A percentile compares a stretch with the other conserved stretches of the same genome.
phyloP scores from a whole-genome alignment of 2,329 filamentous ascomycete genomes.

The Myotisia sp. region DNA sequence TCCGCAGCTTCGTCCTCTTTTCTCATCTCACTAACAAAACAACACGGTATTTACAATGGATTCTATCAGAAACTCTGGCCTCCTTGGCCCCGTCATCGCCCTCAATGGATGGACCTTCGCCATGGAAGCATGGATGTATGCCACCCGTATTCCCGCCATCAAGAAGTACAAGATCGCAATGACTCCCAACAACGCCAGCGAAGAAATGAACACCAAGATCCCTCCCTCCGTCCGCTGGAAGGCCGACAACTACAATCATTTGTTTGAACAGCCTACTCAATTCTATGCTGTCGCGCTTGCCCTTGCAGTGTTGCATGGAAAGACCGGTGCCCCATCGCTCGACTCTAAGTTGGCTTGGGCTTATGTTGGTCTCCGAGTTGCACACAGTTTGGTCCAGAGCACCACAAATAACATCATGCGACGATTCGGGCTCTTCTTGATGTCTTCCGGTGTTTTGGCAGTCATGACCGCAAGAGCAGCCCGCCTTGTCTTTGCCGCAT shows the following conservation, averaged over 20 bases:
- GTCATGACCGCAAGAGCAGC: constrained; percentile 18
- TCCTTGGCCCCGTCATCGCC: constrained; percentile 20
- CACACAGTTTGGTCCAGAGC: constrained; percentile 29
- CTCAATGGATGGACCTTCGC: constrained; percentile 29
- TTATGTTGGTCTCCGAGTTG: constrained; percentile 28
- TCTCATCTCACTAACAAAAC: no score
- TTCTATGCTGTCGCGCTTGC: constrained; percentile 31
- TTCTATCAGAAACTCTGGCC: constrained; percentile 10
- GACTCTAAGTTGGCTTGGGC: constrained; percentile 28
- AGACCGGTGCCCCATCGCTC: constrained; percentile 10
- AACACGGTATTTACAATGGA: constrained; percentile 1
- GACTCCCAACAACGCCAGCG: constrained; percentile 11
- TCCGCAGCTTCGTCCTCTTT: no score
- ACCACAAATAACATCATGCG: constrained; percentile 24
- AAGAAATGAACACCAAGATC: constrained; percentile 17
- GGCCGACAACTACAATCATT: constrained; percentile 33
- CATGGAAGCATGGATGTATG: constrained; percentile 32
- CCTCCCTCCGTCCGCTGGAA: constrained; percentile 22
- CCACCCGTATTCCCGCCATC: constrained; percentile 26
- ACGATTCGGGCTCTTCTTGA: constrained; percentile 23
- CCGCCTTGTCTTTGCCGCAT: constrained; percentile 6
- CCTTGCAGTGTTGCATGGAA: constrained; percentile 19
- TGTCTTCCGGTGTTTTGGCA: constrained; percentile 19
- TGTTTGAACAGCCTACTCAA: constrained; percentile 32
- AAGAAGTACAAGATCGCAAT: no score